Conservation (phyloP, 441 rosid species). For the Eruca vesicaria region DNA sequence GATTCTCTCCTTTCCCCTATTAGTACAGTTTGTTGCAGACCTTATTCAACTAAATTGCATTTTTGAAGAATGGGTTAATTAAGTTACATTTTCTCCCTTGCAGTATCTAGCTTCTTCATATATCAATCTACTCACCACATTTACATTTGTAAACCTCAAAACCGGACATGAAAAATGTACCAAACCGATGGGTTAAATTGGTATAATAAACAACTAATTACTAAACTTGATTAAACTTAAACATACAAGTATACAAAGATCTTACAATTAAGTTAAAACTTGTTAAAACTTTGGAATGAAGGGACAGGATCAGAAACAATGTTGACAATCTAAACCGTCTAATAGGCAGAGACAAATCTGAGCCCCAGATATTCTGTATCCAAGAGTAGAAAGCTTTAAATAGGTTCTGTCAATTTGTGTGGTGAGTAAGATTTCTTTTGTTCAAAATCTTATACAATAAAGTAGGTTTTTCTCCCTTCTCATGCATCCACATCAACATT, state of each 20-base stretch:
- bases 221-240: background rate
- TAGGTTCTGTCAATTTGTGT: conserved; percentile 41
- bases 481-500: too few species aligned
- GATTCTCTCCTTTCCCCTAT: conserved; percentile 39
- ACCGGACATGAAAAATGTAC: background rate
- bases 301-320: conserved; percentile 35
- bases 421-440: conserved; percentile 22
- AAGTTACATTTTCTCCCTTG: conserved; percentile 28
- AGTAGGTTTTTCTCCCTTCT: too few species aligned
- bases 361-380: conserved; percentile 41
- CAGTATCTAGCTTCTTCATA: conserved; percentile 2
- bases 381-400: conserved; percentile 30
- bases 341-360: conserved; percentile 43
- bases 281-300: conserved; percentile 12
- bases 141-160: background rate
- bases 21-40: conserved; percentile 21
- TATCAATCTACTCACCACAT: conserved; percentile 7
- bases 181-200: background rate
- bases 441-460: too few species aligned
- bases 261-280: background rate
- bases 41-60: conserved; percentile 1
- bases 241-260: background rate
- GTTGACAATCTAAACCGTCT: conserved; percentile 42
- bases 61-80: background rate
- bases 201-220: background rate